A percentile compares a stretch with the other conserved stretches of the same genome.
Evolutionary conservation across 2,329 filamentous ascomycete species (phyloP).

Genomic region (Blastomyces percursus): DNA sequence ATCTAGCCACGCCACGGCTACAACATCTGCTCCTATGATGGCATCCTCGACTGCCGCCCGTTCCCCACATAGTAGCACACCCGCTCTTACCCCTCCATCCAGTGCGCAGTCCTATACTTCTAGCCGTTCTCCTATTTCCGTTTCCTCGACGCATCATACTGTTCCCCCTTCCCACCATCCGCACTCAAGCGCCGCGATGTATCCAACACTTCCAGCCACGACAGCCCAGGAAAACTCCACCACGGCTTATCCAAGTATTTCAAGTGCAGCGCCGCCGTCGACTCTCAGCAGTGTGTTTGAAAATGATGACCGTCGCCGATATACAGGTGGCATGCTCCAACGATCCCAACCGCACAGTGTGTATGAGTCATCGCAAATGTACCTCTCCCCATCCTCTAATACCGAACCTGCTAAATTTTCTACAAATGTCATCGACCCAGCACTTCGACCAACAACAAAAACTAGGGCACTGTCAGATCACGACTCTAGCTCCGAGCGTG

Average conservation of each 20-base stretch:
- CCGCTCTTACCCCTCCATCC: conserved; percentile 51
- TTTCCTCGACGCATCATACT: conserved; percentile 38
- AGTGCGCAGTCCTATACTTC: conserved; percentile 54
- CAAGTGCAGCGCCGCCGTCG: conserved; percentile 48
- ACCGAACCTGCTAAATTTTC: conserved; percentile 21
- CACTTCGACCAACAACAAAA: conserved; percentile 22
- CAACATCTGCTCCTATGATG: conserved; percentile 32
- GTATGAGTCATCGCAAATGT: conserved; percentile 12
- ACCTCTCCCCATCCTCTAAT: neutral
- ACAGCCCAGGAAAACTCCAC: conserved; percentile 47
- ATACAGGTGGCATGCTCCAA: conserved; percentile 51
- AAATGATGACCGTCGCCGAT: conserved; percentile 49
- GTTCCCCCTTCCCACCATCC: conserved; percentile 39
- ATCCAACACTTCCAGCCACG: conserved; percentile 51
- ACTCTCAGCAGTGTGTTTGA: conserved; percentile 51
- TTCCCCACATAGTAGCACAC: conserved; percentile 44
- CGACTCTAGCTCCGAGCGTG: neutral
- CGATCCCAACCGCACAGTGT: conserved; percentile 36
- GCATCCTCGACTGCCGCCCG: conserved; percentile 31
- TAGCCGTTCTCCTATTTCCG: conserved; percentile 49
- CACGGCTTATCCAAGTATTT: conserved; percentile 39
- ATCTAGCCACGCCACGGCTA: conserved; percentile 31
- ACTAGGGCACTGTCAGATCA: conserved; percentile 4
- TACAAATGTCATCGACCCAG: conserved; percentile 34
- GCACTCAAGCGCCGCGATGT: conserved; percentile 44